Evolutionary conservation across 208 protist genomes (phyloP).

Genomic region (Strigomonas galati): DNA sequence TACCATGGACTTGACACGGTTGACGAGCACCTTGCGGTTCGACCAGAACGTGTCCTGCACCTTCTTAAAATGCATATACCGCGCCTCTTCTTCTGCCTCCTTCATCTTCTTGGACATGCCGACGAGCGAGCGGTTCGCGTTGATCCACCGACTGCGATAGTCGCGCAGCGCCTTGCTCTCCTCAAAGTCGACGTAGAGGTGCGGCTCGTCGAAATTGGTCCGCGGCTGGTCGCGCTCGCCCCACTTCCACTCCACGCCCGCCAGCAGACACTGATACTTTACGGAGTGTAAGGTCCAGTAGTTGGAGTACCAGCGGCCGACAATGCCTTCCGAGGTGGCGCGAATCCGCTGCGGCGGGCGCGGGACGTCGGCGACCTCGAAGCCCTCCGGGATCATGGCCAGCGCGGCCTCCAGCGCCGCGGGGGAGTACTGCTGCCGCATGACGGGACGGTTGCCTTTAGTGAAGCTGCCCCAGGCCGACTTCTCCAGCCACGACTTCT

Average conservation of each 20-base stretch:
- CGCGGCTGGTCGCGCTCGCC: conserved; percentile 72
- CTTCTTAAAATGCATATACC: conserved; percentile 84
- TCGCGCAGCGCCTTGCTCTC: conserved; percentile 85
- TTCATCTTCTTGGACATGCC: conserved; percentile 87
- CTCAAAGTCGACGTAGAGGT: conserved; percentile 89
- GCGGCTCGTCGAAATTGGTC: conserved; percentile 89
- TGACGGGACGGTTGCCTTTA: conserved; percentile 54
- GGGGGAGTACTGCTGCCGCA: conserved; percentile 76
- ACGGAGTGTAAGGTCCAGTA: conserved; percentile 91
- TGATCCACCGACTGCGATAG: conserved; percentile 90
- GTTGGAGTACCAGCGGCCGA: conserved; percentile 90
- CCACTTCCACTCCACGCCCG: conserved; percentile 71
- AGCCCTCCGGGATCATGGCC: conserved; percentile 73
- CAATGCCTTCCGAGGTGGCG: conserved; percentile 83
- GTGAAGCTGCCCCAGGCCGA: conserved; percentile 41
- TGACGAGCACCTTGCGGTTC: conserved; percentile 86
- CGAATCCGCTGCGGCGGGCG: conserved; percentile 84
- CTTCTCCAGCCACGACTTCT: conserved; percentile 80
- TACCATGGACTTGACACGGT: conserved; percentile 89
- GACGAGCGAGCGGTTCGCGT: conserved; percentile 86
- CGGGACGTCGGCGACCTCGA: conserved; percentile 78
- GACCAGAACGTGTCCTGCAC: conserved; percentile 90
- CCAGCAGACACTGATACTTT: conserved; percentile 82
- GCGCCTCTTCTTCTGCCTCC: conserved; percentile 83
- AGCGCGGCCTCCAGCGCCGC: conserved; percentile 68